Evolutionary conservation across 148 eudicot genomes (phyloP).

Genomic region (Rhododendron simsii): DNA sequence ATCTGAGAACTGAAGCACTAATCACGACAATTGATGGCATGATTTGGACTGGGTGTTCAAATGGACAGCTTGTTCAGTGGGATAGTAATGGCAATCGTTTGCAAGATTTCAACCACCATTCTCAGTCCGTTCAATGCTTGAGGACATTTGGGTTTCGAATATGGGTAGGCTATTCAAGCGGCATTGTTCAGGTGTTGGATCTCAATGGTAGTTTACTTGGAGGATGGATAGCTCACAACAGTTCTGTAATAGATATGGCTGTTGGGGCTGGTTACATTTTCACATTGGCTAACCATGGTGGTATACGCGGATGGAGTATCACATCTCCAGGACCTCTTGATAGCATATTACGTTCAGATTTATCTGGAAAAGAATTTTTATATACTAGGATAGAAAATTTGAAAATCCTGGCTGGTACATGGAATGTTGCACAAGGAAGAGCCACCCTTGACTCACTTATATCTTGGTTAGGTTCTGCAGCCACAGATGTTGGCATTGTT

Average conservation of each 20-base stretch:
- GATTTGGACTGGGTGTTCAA: constrained; percentile 81
- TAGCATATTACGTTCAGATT: constrained; percentile 55
- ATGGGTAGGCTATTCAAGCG: constrained; percentile 89
- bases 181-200: constrained; percentile 70
- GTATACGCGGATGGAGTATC: constrained; percentile 88
- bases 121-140: constrained; percentile 62
- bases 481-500: constrained; percentile 63
- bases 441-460: constrained; percentile 78
- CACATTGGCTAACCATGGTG: constrained; percentile 87
- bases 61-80: constrained; percentile 91
- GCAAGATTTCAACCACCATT: constrained; percentile 64
- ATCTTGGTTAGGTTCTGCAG: constrained; percentile 84
- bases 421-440: constrained; percentile 97
- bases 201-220: constrained; percentile 72
- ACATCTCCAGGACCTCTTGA: constrained; percentile 87
- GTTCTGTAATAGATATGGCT: constrained; percentile 66
- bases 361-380: constrained; percentile 68
- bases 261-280: constrained; percentile 69
- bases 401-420: constrained; percentile 84
- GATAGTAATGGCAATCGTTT: constrained; percentile 91
- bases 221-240: constrained; percentile 69
- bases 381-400: constrained; percentile 74
- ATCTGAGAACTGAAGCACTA: constrained; percentile 69
- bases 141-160: constrained; percentile 71
- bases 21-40: constrained; percentile 61